Conservation (phyloP, 306 rosid genomes). For the Alnus glutinosa region DNA sequence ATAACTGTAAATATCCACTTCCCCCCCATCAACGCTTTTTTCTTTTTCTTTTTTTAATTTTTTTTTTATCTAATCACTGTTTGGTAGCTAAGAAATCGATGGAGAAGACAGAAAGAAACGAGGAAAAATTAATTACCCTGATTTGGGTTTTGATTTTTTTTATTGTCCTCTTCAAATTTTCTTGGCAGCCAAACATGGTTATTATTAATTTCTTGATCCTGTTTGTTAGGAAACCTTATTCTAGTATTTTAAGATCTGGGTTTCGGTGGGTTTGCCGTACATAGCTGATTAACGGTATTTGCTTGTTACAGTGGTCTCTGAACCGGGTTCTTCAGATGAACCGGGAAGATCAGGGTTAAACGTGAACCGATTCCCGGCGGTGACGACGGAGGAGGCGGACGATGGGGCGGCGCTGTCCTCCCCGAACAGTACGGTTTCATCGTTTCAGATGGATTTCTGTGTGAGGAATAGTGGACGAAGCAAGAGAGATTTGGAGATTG, state of each 20-base stretch:
- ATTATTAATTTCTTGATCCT: background rate
- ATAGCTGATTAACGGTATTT: background rate
- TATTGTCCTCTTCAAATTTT: background rate
- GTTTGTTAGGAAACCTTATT: background rate
- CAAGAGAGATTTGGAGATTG: slow-evolving; percentile 60
- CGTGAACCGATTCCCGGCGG: slow-evolving; percentile 51
- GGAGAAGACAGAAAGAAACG: background rate
- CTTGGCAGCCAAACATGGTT: background rate
- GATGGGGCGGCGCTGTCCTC: slow-evolving; percentile 63
- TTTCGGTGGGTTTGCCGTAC: background rate
- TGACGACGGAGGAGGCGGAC: slow-evolving; percentile 48
- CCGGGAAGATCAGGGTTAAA: slow-evolving; percentile 46
- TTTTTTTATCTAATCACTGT: background rate
- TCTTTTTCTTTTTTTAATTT: no score
- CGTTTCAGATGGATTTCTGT: slow-evolving; percentile 74
- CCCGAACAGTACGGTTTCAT: slow-evolving; percentile 72
- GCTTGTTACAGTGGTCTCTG: slow-evolving; percentile 45
- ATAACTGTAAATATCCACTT: slow-evolving; percentile 46
- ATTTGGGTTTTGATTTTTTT: background rate
- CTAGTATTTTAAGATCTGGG: background rate
- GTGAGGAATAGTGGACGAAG: slow-evolving; percentile 32
- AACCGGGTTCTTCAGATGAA: slow-evolving; percentile 47
- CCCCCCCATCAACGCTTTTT: background rate
- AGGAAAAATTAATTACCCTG: background rate
- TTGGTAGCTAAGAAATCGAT: slow-evolving; percentile 2